Percentiles rank a stretch among this genome's conserved stretches.
These are phyloP conservation scores for Leccinum subfulvum DNA, from an alignment of 1,284 basidiomycete species.

Conservation along the genomic window DNA sequence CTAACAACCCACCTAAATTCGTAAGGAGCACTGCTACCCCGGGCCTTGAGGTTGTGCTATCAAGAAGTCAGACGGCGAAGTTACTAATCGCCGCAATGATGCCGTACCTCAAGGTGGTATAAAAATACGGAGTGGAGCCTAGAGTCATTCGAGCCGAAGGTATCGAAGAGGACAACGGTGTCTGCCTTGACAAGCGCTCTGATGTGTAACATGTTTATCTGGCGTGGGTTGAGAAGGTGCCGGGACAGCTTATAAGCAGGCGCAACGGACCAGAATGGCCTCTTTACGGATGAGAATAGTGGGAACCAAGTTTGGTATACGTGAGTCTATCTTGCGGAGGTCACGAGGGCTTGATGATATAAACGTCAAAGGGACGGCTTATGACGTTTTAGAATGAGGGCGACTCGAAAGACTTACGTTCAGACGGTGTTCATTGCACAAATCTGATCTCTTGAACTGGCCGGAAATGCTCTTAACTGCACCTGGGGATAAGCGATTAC, in stretches of 20 bases:
- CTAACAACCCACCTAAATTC: conserved; percentile 76
- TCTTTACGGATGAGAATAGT: conserved; percentile 89
- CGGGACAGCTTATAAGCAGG: neutral
- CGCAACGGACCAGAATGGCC: conserved; percentile 74
- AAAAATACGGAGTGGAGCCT: conserved; percentile 84
- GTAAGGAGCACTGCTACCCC: conserved; percentile 70
- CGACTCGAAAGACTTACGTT: conserved; percentile 60
- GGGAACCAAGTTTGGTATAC: conserved; percentile 91
- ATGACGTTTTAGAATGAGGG: conserved; percentile 23
- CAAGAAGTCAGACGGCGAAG: conserved; percentile 16
- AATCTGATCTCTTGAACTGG: conserved; percentile 85
- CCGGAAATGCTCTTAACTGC: conserved; percentile 89
- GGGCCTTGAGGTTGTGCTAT: conserved; percentile 77
- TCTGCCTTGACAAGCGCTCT: conserved; percentile 94
- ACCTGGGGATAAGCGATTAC: conserved; percentile 47
- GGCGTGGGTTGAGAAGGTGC: conserved; percentile 7
- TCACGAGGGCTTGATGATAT: conserved; percentile 80
- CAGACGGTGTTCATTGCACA: conserved; percentile 85
- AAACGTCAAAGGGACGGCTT: conserved; percentile 23
- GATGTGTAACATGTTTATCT: conserved; percentile 94
- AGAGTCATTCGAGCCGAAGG: conserved; percentile 82
- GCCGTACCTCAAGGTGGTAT: conserved; percentile 79
- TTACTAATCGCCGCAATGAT: conserved; percentile 15
- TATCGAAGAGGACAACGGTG: conserved; percentile 79
- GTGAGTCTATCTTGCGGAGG: conserved; percentile 93